These are phyloP conservation scores for Gossypium aridum DNA, from an alignment of 441 rosid species.

Conservation along the genomic window DNA sequence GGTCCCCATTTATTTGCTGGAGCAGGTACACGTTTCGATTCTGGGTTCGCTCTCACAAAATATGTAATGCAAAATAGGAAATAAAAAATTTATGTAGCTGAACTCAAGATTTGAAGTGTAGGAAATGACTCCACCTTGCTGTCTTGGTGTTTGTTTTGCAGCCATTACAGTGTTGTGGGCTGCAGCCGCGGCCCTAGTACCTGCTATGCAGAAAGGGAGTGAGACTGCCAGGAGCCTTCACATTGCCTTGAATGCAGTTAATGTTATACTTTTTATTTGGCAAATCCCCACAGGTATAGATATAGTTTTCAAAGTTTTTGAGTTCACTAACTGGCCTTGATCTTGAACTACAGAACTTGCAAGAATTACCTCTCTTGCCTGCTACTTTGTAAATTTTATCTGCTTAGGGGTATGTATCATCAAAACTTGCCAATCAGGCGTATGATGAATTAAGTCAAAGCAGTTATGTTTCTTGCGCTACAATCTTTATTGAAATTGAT, in stretches of 20 bases:
- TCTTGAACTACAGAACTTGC: not conserved
- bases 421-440: not conserved
- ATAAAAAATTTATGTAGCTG: not conserved
- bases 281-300: slow-evolving; percentile 84
- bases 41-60: not conserved
- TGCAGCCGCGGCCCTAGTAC: slow-evolving; percentile 77
- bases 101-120: not conserved
- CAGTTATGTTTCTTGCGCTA: not conserved
- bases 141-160: slow-evolving; percentile 19
- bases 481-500: not conserved
- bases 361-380: not conserved
- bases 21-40: slow-evolving; percentile 36
- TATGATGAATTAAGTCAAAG: not conserved
- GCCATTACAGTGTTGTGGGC: slow-evolving; percentile 87
- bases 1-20: slow-evolving; percentile 95
- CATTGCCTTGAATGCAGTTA: slow-evolving; percentile 60
- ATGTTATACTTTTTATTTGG: slow-evolving; percentile 63
- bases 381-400: not conserved
- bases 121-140: slow-evolving; percentile 14
- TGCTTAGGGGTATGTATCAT: not conserved
- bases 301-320: slow-evolving; percentile 63
- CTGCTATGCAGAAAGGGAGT: slow-evolving; percentile 82
- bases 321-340: slow-evolving; percentile 60
- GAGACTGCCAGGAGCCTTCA: slow-evolving; percentile 80
- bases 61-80: not conserved